Percentiles rank a stretch among this genome's conserved stretches.
These are phyloP conservation scores for Rauvolfia tetraphylla DNA, from an alignment of 257 asterid species.

Conservation along the genomic window DNA sequence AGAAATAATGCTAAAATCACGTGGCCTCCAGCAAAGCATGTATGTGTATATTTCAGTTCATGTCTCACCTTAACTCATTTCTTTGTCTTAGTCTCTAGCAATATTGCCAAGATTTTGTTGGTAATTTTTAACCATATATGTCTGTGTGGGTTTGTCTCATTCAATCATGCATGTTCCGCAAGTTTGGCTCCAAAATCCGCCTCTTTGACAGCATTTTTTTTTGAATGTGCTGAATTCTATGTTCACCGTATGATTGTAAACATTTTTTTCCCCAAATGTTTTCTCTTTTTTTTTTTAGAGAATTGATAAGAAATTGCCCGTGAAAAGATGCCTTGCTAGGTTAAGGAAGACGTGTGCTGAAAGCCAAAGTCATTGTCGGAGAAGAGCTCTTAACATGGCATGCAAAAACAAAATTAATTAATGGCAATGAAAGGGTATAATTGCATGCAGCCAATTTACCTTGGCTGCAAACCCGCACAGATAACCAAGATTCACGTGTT, in stretches of 20 bases:
- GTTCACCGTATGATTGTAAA: background rate
- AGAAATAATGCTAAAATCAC: slow-evolving; percentile 29
- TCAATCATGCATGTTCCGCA: slow-evolving; percentile 23
- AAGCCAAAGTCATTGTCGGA: background rate
- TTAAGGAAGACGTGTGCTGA: background rate
- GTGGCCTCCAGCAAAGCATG: slow-evolving; percentile 21
- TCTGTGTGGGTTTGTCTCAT: slow-evolving; percentile 11
- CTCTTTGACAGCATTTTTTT: background rate
- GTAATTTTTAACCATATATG: slow-evolving; percentile 16
- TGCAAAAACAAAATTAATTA: background rate
- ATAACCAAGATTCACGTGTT: background rate
- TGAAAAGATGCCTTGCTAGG: background rate
- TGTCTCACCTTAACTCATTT: slow-evolving; percentile 10
- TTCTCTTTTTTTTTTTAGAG: too few relatives aligned
- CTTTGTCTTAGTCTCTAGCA: slow-evolving; percentile 27
- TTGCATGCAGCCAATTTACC: background rate
- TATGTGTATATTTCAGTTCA: slow-evolving; percentile 9
- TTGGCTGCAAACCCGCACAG: background rate
- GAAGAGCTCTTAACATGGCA: background rate
- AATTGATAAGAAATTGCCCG: background rate
- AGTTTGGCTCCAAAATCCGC: slow-evolving; percentile 15
- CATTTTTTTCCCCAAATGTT: background rate
- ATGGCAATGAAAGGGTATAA: background rate
- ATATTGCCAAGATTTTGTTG: slow-evolving; percentile 19
- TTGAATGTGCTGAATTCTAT: slow-evolving; percentile 5